These are phyloP conservation scores for Hyaloscypha variabilis DNA, from an alignment of 495 filamentous ascomycete genomes.

Conservation along the genomic window DNA sequence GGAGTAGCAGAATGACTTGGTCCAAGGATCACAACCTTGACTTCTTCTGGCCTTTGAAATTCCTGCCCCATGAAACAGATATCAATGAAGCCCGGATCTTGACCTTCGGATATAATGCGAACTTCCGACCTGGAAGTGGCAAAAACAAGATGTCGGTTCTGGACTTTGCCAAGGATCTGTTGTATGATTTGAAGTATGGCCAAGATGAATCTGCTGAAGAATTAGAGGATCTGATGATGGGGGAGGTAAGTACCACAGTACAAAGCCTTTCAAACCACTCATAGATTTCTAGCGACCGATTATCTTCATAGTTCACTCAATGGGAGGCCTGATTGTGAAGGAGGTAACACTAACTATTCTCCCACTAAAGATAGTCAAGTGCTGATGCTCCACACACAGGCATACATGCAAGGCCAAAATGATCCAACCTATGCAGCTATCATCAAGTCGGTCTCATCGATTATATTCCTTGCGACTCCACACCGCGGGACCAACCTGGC, in stretches of 20 bases:
- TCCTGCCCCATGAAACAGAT: slow-evolving; percentile 37
- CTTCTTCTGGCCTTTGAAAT: slow-evolving; percentile 39
- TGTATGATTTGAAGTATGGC: slow-evolving; percentile 22
- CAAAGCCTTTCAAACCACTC: neutral
- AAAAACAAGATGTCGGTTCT: slow-evolving; percentile 25
- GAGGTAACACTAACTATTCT: slow-evolving; percentile 33
- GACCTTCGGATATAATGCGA: slow-evolving; percentile 43
- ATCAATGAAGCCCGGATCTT: slow-evolving; percentile 34
- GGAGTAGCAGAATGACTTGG: slow-evolving; percentile 37
- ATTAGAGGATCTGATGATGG: neutral
- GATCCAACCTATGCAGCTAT: too few relatives aligned
- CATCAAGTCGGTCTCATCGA: too few relatives aligned
- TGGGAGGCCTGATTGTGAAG: slow-evolving; percentile 51
- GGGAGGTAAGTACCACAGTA: slow-evolving; percentile 1
- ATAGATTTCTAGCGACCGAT: slow-evolving; percentile 33
- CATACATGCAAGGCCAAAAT: too few relatives aligned
- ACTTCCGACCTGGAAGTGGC: slow-evolving; percentile 28
- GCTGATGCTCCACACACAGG: too few relatives aligned
- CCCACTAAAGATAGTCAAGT: too few relatives aligned
- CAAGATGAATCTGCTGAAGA: neutral
- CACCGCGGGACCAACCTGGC: too few relatives aligned
- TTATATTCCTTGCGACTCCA: too few relatives aligned
- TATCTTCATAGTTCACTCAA: slow-evolving; percentile 45
- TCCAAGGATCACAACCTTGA: slow-evolving; percentile 32
- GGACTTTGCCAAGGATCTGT: slow-evolving; percentile 43